A percentile compares a stretch with the other conserved stretches of the same genome.
These are phyloP conservation scores for Leccinellum luteum DNA, from an alignment of 768 basidiomycete species.

Conservation along the genomic window DNA sequence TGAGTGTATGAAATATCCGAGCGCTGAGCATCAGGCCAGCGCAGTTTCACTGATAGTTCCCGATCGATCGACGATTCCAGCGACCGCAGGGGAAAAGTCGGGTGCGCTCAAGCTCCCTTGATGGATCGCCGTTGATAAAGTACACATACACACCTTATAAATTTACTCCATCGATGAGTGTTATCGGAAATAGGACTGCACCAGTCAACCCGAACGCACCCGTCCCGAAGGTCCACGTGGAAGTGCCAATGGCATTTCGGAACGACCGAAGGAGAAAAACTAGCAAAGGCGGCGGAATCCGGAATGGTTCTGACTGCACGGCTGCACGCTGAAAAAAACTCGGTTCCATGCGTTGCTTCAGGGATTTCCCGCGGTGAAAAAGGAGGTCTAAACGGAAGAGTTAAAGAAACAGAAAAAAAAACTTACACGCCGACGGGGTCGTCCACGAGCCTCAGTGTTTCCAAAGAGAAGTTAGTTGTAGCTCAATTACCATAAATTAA, in stretches of 20 bases:
- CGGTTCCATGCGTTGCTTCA: background rate
- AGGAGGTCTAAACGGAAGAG: background rate
- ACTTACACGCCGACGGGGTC: background rate
- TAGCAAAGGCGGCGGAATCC: background rate
- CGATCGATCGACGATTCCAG: background rate
- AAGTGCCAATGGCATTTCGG: background rate
- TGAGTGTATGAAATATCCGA: slow-evolving; percentile 1
- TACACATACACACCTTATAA: too few species aligned
- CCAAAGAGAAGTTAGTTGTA: background rate
- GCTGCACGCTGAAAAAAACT: background rate
- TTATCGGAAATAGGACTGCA: background rate
- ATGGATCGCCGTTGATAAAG: background rate
- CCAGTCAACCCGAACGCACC: background rate
- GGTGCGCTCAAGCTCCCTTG: background rate
- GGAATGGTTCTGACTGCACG: background rate
- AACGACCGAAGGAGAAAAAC: background rate
- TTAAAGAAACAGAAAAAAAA: background rate
- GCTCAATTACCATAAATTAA: background rate
- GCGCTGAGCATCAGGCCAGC: background rate
- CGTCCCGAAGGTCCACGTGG: slow-evolving; percentile 3
- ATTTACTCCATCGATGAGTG: background rate
- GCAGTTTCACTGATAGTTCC: background rate
- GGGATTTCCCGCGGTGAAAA: slow-evolving; percentile 1
- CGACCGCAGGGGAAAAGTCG: background rate
- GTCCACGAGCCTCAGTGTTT: background rate